Percentiles rank a stretch among this genome's conserved stretches.
Conservation (phyloP, 1,284 basidiomycete genomes). For the Mycena citricolor region DNA sequence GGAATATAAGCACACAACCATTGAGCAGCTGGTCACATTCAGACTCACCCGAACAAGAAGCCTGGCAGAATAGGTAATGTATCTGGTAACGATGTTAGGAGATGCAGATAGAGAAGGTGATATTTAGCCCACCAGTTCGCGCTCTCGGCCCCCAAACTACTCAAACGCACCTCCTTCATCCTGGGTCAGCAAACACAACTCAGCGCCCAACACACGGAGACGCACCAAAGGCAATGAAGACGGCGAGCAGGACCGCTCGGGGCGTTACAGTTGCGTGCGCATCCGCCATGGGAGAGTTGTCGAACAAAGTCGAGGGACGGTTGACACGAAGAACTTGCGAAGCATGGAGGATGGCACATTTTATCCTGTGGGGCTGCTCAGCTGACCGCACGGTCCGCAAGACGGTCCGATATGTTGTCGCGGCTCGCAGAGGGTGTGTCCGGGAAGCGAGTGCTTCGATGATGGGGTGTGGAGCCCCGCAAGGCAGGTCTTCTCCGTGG, state of each 20-base stretch:
- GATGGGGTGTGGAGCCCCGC: too few relatives aligned
- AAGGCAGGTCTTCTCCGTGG: too few relatives aligned
- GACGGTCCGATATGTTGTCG: too few relatives aligned
- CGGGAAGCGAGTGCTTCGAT: too few relatives aligned
- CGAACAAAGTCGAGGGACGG: not conserved
- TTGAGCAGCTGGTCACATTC: not conserved
- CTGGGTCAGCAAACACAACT: too few relatives aligned
- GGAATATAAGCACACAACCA: not conserved
- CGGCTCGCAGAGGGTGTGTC: too few relatives aligned
- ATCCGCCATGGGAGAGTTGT: conserved; percentile 12
- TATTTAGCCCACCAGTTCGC: not conserved
- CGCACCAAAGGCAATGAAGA: conserved; percentile 27
- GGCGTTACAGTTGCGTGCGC: conserved; percentile 13
- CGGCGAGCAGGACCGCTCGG: conserved; percentile 12
- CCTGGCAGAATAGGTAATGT: conserved; percentile 5
- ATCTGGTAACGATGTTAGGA: not conserved
- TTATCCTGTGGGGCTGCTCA: too few relatives aligned
- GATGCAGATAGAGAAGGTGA: not conserved
- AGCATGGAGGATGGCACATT: not conserved
- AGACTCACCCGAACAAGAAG: conserved; percentile 22
- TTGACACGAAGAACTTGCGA: not conserved
- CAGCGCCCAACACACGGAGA: too few relatives aligned
- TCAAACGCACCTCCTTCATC: conserved; percentile 14
- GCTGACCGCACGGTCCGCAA: too few relatives aligned
- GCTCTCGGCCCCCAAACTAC: not conserved